A percentile compares a stretch with the other conserved stretches of the same genome.
These are phyloP conservation scores for Sonneratia alba DNA, from an alignment of 345 rosid genomes.

Conservation along the genomic window DNA sequence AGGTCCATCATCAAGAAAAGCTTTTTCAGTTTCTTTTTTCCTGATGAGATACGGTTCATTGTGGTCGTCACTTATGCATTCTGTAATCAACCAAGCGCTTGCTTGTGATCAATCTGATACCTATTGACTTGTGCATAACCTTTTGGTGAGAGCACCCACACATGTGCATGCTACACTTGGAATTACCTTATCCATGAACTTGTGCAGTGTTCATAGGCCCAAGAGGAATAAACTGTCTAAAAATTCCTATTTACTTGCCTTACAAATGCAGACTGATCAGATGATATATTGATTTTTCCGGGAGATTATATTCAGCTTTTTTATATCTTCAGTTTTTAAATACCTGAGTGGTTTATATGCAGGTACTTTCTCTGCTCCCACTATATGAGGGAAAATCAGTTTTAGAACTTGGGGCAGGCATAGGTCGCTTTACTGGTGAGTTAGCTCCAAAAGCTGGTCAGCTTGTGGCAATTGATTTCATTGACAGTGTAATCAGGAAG, in stretches of 20 bases:
- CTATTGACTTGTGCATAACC: not conserved
- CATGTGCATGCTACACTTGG: too few relatives aligned
- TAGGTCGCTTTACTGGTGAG: slow-evolving; percentile 87
- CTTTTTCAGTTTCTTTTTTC: not conserved
- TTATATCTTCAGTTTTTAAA: not conserved
- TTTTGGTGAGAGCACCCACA: too few relatives aligned
- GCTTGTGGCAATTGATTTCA: slow-evolving; percentile 77
- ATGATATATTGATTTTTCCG: not conserved
- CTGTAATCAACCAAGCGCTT: not conserved
- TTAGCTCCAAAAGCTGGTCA: slow-evolving; percentile 72
- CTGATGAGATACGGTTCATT: not conserved
- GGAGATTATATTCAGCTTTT: not conserved
- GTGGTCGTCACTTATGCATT: not conserved
- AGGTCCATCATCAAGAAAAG: not conserved
- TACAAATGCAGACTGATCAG: not conserved
- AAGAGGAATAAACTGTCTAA: too few relatives aligned
- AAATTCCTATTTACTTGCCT: not conserved
- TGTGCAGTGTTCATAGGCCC: too few relatives aligned
- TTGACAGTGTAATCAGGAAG: slow-evolving; percentile 77
- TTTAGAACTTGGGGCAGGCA: slow-evolving; percentile 92
- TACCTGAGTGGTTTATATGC: slow-evolving; percentile 5
- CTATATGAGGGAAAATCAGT: slow-evolving; percentile 58
- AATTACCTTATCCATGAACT: too few relatives aligned
- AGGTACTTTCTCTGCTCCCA: slow-evolving; percentile 88
- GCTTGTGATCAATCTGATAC: not conserved